A percentile compares a stretch with the other conserved stretches of the same genome.
These are phyloP conservation scores for Aspergillus fijiensis DNA, from an alignment of 2,329 filamentous ascomycete genomes.

Conservation along the genomic window DNA sequence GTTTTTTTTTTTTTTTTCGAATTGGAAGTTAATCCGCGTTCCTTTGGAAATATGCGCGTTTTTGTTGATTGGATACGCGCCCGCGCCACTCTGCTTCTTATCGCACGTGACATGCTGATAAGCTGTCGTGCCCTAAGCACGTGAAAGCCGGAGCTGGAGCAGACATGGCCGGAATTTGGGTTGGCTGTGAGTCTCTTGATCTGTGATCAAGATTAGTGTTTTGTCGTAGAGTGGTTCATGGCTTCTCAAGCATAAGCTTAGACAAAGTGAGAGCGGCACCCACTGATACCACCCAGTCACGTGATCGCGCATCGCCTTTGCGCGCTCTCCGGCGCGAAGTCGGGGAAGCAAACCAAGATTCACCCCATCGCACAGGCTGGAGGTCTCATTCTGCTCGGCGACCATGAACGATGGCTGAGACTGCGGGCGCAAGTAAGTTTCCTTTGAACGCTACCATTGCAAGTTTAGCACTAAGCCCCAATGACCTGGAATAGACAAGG, in stretches of 20 bases:
- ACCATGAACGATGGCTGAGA: conserved; percentile 45
- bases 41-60: not conserved
- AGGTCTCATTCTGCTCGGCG: conserved; percentile 10
- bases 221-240: no score
- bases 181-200: not conserved
- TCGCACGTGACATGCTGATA: conserved; percentile 1
- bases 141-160: not conserved
- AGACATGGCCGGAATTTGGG: not conserved
- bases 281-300: not conserved
- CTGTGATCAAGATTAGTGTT: no score
- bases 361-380: conserved; percentile 7
- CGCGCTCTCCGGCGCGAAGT: conserved; percentile 7
- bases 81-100: not conserved
- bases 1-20: no score
- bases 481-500: conserved; percentile 46
- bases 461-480: conserved; percentile 19
- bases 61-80: not conserved
- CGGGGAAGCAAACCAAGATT: conserved; percentile 7
- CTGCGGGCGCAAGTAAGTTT: conserved; percentile 35
- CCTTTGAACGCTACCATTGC: not conserved
- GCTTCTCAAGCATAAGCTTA: no score
- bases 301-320: conserved; percentile 5
- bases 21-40: no score
- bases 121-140: not conserved
- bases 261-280: no score